These are phyloP conservation scores for Colletotrichum chrysophilum DNA, from an alignment of 2,329 filamentous ascomycete genomes.

Conservation along the genomic window DNA sequence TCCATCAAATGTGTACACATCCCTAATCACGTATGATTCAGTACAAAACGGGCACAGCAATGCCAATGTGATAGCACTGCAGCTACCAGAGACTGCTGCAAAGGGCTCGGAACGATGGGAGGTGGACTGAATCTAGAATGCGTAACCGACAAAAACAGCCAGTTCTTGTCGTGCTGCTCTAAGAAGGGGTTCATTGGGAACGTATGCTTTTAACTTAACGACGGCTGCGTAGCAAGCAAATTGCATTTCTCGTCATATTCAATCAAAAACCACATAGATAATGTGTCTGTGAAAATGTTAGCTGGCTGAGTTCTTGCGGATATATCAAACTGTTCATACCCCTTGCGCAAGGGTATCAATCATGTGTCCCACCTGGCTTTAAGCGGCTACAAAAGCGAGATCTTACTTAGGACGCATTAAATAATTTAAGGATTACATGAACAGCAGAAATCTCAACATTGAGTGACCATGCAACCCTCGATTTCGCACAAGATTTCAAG, in stretches of 20 bases:
- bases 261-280: accelerated
- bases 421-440: not conserved
- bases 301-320: not conserved
- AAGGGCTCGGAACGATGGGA: not conserved
- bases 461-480: not conserved
- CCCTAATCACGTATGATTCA: not conserved
- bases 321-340: not conserved
- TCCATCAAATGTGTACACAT: accelerated
- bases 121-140: not conserved
- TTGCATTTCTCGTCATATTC: not conserved
- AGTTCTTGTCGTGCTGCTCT: not conserved
- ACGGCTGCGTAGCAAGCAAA: not conserved
- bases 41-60: not conserved
- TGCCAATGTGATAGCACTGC: not conserved
- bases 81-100: not conserved
- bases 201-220: not conserved
- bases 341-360: not conserved
- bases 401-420: accelerated
- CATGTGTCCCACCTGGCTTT: not conserved
- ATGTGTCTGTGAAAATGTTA: not conserved
- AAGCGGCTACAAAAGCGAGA: not conserved
- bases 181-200: not conserved
- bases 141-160: not conserved
- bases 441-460: not conserved
- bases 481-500: accelerated